Evolutionary conservation across 2,329 filamentous ascomycete species (phyloP).

Genomic region (Sordariomycetes sp.): DNA sequence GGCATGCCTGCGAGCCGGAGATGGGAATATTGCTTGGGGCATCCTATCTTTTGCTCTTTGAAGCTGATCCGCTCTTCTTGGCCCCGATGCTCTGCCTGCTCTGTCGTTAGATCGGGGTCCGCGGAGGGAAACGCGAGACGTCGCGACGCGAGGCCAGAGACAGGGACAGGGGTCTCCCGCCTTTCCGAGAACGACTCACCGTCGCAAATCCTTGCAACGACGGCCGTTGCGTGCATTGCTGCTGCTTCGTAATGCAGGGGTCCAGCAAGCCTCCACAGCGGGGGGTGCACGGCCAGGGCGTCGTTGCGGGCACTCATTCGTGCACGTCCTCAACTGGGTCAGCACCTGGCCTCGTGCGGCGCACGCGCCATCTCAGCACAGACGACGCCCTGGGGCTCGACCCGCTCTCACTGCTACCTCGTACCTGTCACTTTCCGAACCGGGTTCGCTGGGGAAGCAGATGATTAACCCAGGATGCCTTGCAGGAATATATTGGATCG

Average conservation of each 20-base stretch:
- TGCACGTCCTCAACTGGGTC: too few species aligned
- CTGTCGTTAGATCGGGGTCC: neutral
- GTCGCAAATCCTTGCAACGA: neutral
- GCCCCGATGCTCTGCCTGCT: neutral
- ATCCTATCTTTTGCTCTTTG: neutral
- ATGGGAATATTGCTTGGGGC: neutral
- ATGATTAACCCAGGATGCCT: neutral
- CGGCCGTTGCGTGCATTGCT: neutral
- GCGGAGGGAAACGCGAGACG: neutral
- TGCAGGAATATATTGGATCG: conserved; percentile 6
- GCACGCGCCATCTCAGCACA: neutral
- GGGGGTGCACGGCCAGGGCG: neutral
- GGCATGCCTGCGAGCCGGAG: neutral
- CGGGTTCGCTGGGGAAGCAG: neutral
- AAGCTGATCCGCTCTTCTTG: neutral
- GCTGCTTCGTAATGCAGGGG: neutral
- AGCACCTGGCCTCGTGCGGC: neutral
- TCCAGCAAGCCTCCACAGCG: neutral
- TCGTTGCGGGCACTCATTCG: neutral
- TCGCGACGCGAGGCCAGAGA: neutral
- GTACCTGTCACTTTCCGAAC: neutral
- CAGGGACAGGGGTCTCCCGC: neutral
- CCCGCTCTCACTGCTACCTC: neutral
- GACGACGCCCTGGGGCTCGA: neutral
- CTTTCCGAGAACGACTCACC: neutral